Evolutionary conservation across 129 eudicot genomes (phyloP), one percentile per base, ranked within the genome.

Genomic region (Rutidosis leptorrhynchoides): DNA sequence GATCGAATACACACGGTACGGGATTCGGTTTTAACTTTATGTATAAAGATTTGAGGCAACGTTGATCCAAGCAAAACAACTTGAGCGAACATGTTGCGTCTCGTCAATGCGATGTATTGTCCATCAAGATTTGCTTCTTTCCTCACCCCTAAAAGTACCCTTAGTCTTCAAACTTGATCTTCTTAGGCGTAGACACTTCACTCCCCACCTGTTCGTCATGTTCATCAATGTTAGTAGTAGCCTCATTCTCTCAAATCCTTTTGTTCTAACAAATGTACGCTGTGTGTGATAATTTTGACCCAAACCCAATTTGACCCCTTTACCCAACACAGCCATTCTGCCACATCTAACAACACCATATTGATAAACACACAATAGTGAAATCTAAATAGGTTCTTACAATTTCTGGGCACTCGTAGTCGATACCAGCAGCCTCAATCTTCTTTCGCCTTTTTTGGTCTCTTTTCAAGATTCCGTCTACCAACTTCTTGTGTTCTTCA

Each of bases 401-500:
- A 45, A 90, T 67, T 75, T 81, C 84, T 9, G 94, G 97, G 77
- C 86, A 83, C 74, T 82, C 75, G 32, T 85, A 91, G 55, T 91
- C 96, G 19, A 91, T 85, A 32, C 96, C 97, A 79, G 97, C 96
- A 58, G 86, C 96, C 77, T 87, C 90, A 1, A 85, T 83, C 81
- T 77, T 89, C 81, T 61, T 87, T 21, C 83, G 79, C 77, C 96
- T 83, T 67, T 77, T 85, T 74, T 74, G 74, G 40, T 85, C 96
- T 55, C 86, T 63, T 76, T 85, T 84, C 83, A 90, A 10, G 21
- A 87, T 76, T 77, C 88, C 71, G 58, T 83, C 82, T 53, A 85
- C 80, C 82, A 87, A 70, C 67, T 91, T 91, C 73, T 78, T 70
- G 58, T 87, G 90, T 82, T 83, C 79, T 40, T 83, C 97, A 73